phyloP scores from a whole-genome alignment of 805 yeast genomes.

The Crinitomyces ghanaensis region DNA sequence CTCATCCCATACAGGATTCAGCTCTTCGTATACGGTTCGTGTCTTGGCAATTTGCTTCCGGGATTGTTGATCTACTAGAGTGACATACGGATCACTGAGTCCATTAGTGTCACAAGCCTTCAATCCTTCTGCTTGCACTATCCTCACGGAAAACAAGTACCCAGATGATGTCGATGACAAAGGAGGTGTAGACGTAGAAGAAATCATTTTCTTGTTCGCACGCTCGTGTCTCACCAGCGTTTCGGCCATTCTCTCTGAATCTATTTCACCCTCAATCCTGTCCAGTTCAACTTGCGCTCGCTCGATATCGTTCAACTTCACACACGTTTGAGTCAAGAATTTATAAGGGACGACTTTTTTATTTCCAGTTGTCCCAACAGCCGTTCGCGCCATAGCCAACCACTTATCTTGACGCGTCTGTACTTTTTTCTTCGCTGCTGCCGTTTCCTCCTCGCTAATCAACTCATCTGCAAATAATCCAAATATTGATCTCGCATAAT shows the following conservation, averaged over 20 bases:
- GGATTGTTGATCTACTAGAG: slow-evolving; percentile 37
- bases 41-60: slow-evolving; percentile 58
- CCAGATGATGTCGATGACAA: too few species aligned
- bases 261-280: slow-evolving; percentile 42
- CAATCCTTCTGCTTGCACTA: slow-evolving; percentile 54
- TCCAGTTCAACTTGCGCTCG: slow-evolving; percentile 32
- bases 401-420: slow-evolving; percentile 24
- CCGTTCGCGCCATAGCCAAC: slow-evolving; percentile 27
- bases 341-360: slow-evolving; percentile 42
- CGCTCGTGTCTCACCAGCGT: slow-evolving; percentile 21
- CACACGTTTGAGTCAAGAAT: slow-evolving; percentile 52
- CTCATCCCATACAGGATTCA: slow-evolving; percentile 80
- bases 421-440: slow-evolving; percentile 5
- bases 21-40: slow-evolving; percentile 44
- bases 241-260: slow-evolving; percentile 40
- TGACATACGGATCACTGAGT: slow-evolving; percentile 45
- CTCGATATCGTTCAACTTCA: slow-evolving; percentile 59
- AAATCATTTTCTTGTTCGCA: slow-evolving; percentile 16
- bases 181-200: too few species aligned
- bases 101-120: slow-evolving; percentile 37
- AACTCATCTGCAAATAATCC: slow-evolving; percentile 17
- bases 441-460: slow-evolving; percentile 10
- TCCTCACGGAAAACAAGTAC: slow-evolving; percentile 51
- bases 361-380: slow-evolving; percentile 26
- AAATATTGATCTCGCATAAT: slow-evolving; percentile 19